Percentiles rank a stretch among this genome's conserved stretches.
Evolutionary conservation across 306 rosid genomes (phyloP).

Genomic region (Cucurbita ficifolia): DNA sequence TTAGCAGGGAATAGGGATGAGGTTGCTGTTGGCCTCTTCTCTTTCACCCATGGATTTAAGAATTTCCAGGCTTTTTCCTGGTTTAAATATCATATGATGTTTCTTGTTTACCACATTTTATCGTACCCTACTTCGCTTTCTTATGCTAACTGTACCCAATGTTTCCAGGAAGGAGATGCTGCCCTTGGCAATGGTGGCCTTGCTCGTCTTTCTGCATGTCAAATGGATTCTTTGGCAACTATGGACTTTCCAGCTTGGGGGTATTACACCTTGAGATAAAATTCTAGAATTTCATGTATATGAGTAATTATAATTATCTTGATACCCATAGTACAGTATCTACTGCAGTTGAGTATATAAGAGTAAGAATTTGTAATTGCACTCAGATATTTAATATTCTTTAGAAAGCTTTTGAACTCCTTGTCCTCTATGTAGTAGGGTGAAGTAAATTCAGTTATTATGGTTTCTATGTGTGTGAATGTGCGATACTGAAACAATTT

Average conservation of each 20-base stretch:
- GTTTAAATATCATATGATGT: background rate
- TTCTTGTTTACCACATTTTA: background rate
- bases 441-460: background rate
- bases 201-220: slow-evolving; percentile 71
- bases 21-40: background rate
- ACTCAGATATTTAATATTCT: background rate
- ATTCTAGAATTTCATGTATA: background rate
- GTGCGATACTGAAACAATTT: background rate
- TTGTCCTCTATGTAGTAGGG: background rate
- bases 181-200: slow-evolving; percentile 76
- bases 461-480: background rate
- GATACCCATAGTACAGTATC: background rate
- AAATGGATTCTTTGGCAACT: slow-evolving; percentile 70
- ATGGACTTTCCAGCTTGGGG: slow-evolving; percentile 81
- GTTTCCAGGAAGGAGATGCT: slow-evolving; percentile 62
- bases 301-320: background rate
- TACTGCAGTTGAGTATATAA: background rate
- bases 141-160: background rate
- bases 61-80: background rate
- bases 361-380: background rate
- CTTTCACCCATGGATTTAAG: background rate
- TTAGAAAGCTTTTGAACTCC: background rate
- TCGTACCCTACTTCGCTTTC: background rate
- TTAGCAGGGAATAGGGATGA: background rate
- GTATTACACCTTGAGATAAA: slow-evolving; percentile 19